Conservation (phyloP, 139 green algal genomes). For the Volvox reticuliferus region DNA sequence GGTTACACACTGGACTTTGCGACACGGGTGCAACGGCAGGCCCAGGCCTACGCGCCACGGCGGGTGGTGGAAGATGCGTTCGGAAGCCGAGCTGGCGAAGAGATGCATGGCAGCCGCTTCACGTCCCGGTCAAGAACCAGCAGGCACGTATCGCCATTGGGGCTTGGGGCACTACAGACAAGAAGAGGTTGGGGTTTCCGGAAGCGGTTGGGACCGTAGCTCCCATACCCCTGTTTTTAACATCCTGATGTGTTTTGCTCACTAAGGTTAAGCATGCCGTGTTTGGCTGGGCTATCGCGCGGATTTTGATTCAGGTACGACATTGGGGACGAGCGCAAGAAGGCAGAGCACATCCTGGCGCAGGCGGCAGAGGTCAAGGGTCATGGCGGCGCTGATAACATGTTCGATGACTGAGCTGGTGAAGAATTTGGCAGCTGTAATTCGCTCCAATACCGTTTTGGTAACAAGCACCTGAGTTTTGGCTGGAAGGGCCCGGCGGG, state of each 20-base stretch:
- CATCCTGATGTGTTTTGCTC: no score
- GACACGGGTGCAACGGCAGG: conserved; percentile 37
- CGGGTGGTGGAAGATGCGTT: conserved; percentile 26
- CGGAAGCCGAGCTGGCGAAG: neutral
- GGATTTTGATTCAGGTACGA: conserved; percentile 12
- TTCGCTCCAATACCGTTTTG: no score
- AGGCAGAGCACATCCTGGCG: conserved; percentile 45
- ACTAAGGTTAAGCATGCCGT: no score
- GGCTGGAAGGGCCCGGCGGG: no score
- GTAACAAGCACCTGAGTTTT: no score
- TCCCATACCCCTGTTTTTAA: no score
- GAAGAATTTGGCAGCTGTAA: no score
- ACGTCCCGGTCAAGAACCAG: conserved; percentile 1
- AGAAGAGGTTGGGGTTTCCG: neutral
- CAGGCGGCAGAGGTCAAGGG: conserved; percentile 30
- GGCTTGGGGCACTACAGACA: neutral
- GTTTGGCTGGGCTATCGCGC: no score
- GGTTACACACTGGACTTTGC: conserved; percentile 43
- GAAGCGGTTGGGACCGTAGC: no score
- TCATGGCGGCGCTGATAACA: conserved; percentile 2
- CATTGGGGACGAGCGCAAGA: conserved; percentile 47
- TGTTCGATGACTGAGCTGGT: conserved; percentile 14
- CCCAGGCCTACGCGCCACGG: neutral
- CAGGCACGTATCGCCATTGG: neutral
- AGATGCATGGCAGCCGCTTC: neutral